Percentiles rank a stretch among this genome's conserved stretches.
Conservation (phyloP, 345 rosid genomes). For the Brassica carinata region DNA sequence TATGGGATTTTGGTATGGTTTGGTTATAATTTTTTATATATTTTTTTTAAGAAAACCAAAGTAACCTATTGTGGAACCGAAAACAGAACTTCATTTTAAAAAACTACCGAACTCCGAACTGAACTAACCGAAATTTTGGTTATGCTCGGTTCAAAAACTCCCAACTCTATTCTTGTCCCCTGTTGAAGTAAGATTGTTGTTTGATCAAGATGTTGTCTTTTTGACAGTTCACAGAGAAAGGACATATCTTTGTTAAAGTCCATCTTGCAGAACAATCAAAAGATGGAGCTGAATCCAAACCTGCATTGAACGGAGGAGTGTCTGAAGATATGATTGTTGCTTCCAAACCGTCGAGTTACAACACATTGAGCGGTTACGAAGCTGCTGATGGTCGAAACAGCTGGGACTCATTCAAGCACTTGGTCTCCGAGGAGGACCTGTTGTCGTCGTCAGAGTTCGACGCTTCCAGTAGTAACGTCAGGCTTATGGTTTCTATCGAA, state of each 20-base stretch:
- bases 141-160: background rate
- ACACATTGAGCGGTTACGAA: constrained; percentile 87
- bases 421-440: constrained; percentile 52
- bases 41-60: background rate
- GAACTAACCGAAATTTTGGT: background rate
- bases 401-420: constrained; percentile 82
- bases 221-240: constrained; percentile 89
- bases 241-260: constrained; percentile 91
- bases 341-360: constrained; percentile 43
- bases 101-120: background rate
- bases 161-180: background rate
- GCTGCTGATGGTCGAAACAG: constrained; percentile 85
- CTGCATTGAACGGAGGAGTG: constrained; percentile 54
- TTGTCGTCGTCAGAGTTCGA: constrained; percentile 38
- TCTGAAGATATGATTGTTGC: constrained; percentile 47
- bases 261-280: constrained; percentile 67
- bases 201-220: constrained; percentile 22
- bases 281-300: constrained; percentile 44
- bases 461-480: constrained; percentile 50
- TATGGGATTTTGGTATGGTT: background rate
- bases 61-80: background rate
- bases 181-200: background rate
- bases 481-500: constrained; percentile 80
- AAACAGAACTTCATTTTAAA: background rate
- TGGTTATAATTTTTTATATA: background rate